Evolutionary conservation across 2,329 filamentous ascomycete species (phyloP).

Genomic region (Colletotrichum sansevieriae): DNA sequence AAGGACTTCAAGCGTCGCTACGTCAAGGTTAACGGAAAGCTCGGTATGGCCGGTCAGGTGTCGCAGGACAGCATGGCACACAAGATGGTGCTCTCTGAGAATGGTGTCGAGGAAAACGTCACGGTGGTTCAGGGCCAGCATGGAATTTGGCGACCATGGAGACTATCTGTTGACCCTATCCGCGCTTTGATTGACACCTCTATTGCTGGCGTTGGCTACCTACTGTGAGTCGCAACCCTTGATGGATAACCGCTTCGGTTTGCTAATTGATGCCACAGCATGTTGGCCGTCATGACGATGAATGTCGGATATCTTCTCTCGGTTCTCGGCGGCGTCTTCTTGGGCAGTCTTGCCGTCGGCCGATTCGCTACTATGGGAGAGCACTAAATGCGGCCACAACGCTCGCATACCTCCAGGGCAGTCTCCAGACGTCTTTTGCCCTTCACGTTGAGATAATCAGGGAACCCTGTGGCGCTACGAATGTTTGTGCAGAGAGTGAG

Average conservation of each 20-base stretch:
- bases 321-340: conserved; percentile 82
- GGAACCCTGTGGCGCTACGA: not conserved
- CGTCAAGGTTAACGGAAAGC: conserved; percentile 77
- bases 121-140: conserved; percentile 75
- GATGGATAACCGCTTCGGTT: not conserved
- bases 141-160: conserved; percentile 75
- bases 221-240: conserved; percentile 75
- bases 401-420: not conserved
- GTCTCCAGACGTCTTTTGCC: not conserved
- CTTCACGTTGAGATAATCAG: not conserved
- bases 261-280: conserved; percentile 63
- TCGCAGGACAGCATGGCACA: conserved; percentile 72
- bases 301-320: conserved; percentile 89
- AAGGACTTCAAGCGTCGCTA: conserved; percentile 81
- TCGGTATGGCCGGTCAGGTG: conserved; percentile 69
- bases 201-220: conserved; percentile 82
- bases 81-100: conserved; percentile 76
- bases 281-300: conserved; percentile 93
- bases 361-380: conserved; percentile 70
- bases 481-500: not conserved
- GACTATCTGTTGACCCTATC: conserved; percentile 83
- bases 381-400: conserved; percentile 53
- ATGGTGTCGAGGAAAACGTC: conserved; percentile 86
- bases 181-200: conserved; percentile 78
- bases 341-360: conserved; percentile 87